Conservation (phyloP, 805 yeast genomes). For the Hermanozyma aechmeae region DNA sequence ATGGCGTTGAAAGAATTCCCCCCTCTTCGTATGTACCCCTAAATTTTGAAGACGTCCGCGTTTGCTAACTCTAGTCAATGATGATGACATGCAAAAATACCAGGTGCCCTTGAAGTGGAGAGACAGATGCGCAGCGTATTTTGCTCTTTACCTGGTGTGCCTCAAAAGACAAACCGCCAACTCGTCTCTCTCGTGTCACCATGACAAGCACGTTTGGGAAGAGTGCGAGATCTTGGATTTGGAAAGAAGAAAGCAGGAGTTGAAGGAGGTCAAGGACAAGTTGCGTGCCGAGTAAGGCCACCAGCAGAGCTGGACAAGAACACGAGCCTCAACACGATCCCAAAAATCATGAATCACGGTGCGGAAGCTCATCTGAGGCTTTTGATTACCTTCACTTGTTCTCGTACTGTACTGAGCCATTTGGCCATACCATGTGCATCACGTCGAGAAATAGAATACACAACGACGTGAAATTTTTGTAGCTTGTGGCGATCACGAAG, state of each 20-base stretch:
- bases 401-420: background rate
- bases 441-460: background rate
- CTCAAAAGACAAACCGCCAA: slow-evolving; percentile 35
- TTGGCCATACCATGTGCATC: background rate
- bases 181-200: slow-evolving; percentile 47
- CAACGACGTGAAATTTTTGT: background rate
- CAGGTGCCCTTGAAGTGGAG: slow-evolving; percentile 73
- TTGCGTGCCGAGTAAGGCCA: slow-evolving; percentile 3
- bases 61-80: slow-evolving; percentile 44
- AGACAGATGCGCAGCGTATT: slow-evolving; percentile 69
- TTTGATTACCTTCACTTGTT: background rate
- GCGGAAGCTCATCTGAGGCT: background rate
- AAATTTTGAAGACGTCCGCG: background rate
- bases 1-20: slow-evolving; percentile 13
- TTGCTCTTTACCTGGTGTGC: slow-evolving; percentile 35
- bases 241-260: slow-evolving; percentile 68
- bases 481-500: no score
- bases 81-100: slow-evolving; percentile 75
- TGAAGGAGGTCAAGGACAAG: slow-evolving; percentile 44
- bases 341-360: background rate
- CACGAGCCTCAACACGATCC: background rate
- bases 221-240: slow-evolving; percentile 79
- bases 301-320: background rate
- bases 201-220: slow-evolving; percentile 77
- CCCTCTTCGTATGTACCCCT: slow-evolving; percentile 12